Evolutionary conservation across 1,139 yeast species (phyloP), one percentile per base, ranked within the genome.

Genomic region (Geotrichum klebahnii): DNA sequence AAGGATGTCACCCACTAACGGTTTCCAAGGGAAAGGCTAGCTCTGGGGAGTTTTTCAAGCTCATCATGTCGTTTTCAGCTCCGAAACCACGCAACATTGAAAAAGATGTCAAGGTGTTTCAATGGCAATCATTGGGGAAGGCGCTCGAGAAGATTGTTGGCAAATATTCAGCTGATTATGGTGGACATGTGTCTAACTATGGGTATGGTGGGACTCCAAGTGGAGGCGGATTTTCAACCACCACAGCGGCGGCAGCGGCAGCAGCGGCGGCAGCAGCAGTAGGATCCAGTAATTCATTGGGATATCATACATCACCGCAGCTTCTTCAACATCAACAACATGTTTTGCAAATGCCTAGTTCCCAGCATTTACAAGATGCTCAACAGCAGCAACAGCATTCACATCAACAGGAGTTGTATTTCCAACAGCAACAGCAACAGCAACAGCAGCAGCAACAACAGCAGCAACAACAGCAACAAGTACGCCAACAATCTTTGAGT

Each of bases 21-120:
- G 75, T 82, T 3, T 73, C 81, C 31, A 73, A 82, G 53, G 66
- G 75, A 20, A 72, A 74, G 54, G 67, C 69, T n/a, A 73, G 71
- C 32, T 70, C 71, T 39, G 68, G 67, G 22, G 61, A 74, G 20
- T 79, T 82, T 58, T 83, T 82, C 68, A 72, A 75, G 52, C 65
- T 78, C 43, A 74, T 82, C 49, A 83, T 83, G 88, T 68, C 75
- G 38, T 82, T 79, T 72, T 78, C 77, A 33, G 75, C 75, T 48
- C 89, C 90, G 1, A 73, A 82, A 56, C 89, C 89, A 3, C 68
- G 89, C 38, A 82, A 81, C 59, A 83, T 83, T 50, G 88, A 81
- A 60, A 83, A 83, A 62, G 86, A 82, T 61, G 78, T 82, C 55
- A 82, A 82, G 61, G 88, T 82, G 3, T 80, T 82, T 59, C 71